Evolutionary conservation across 805 yeast species (phyloP).

Genomic region (Tetrapisispora taiwanensis): DNA sequence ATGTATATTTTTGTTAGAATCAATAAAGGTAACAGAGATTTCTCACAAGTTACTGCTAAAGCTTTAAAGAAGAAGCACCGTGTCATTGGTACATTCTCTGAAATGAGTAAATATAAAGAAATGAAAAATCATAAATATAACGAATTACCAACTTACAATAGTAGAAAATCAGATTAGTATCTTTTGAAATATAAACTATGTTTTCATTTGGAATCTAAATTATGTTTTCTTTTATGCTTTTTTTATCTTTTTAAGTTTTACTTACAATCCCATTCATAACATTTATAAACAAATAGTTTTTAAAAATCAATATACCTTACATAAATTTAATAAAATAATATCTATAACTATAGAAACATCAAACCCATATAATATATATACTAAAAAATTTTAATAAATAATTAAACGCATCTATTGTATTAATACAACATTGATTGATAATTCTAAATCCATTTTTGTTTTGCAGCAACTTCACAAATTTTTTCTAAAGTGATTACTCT

Average conservation of each 20-base stretch:
- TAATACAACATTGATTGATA: background rate
- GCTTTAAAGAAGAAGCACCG: conserved; percentile 30
- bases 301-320: background rate
- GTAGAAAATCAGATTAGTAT: conserved; percentile 3
- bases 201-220: too few relatives aligned
- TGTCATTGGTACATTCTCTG: conserved; percentile 33
- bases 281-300: background rate
- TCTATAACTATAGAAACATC: background rate
- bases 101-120: conserved; percentile 22
- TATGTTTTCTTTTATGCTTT: too few relatives aligned
- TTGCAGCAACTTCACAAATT: conserved; percentile 30
- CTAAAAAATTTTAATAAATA: background rate
- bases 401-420: background rate
- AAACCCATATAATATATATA: background rate
- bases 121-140: conserved; percentile 32
- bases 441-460: conserved; percentile 27
- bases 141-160: conserved; percentile 29
- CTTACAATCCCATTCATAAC: too few relatives aligned
- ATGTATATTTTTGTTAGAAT: conserved; percentile 56
- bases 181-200: background rate
- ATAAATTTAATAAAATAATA: background rate
- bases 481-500: conserved; percentile 29
- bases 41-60: conserved; percentile 33
- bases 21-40: conserved; percentile 48
- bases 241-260: too few relatives aligned